phyloP scores from a whole-genome alignment of 352 stramenopile species.

The Phytophthora fragariae region DNA sequence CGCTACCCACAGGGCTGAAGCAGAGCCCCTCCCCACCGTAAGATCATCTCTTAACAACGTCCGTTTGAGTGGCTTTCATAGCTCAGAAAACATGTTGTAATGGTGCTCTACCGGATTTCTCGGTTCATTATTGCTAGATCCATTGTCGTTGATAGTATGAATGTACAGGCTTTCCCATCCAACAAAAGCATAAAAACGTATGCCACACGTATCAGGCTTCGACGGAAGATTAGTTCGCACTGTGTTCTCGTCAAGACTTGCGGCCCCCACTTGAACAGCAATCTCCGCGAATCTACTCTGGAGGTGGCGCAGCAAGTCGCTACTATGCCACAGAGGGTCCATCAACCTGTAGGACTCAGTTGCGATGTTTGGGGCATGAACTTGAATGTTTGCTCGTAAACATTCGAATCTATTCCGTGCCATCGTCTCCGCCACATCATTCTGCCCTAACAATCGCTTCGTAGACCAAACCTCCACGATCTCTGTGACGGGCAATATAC shows the following conservation, averaged over 20 bases:
- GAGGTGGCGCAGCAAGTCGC: conserved; percentile 1
- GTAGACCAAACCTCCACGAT: conserved; percentile 4
- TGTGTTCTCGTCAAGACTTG: conserved; percentile 12
- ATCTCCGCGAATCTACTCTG: conserved; percentile 5
- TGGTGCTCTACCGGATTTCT: neutral
- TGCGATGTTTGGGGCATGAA: too few relatives aligned
- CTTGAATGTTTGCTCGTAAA: neutral
- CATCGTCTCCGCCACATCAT: conserved; percentile 3
- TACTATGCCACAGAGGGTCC: conserved; percentile 12
- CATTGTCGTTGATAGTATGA: conserved; percentile 2
- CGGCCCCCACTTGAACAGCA: conserved; percentile 4
- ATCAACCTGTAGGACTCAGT: too few relatives aligned
- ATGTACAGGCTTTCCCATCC: conserved; percentile 13
- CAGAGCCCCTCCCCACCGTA: neutral
- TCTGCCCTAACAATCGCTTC: conserved; percentile 15
- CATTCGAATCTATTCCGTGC: neutral
- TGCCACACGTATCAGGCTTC: conserved; percentile 14
- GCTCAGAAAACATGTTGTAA: neutral
- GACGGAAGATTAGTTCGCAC: neutral
- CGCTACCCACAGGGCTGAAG: conserved; percentile 5
- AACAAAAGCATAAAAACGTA: conserved; percentile 9
- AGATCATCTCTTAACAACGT: neutral
- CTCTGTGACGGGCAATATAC: conserved; percentile 1
- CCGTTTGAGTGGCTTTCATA: neutral
- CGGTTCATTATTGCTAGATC: neutral